A percentile compares a stretch with the other conserved stretches of the same genome.
Evolutionary conservation across 1,284 basidiomycete species (phyloP).

Genomic region (Schizopora paradoxa): DNA sequence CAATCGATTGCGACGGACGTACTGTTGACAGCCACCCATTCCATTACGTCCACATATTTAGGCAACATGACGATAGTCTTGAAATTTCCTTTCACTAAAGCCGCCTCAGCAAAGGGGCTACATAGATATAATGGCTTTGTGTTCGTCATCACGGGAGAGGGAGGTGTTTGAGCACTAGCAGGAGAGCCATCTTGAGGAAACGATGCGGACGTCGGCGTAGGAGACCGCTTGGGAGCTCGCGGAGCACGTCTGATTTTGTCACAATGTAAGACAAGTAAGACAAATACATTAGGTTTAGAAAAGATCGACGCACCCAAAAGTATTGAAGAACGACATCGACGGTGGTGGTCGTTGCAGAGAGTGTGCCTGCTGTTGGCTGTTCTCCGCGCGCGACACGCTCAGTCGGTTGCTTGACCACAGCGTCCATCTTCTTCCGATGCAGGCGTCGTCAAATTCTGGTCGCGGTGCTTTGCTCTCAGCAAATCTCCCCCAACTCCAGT

Average conservation of each 20-base stretch:
- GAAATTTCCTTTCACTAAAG: conserved; percentile 96
- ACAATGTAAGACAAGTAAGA: conserved; percentile 2
- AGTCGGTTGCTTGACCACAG: too few relatives aligned
- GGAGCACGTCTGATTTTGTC: conserved; percentile 65
- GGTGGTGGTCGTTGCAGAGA: too few relatives aligned
- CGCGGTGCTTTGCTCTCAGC: conserved; percentile 60
- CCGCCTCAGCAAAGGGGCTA: conserved; percentile 93
- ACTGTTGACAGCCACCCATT: conserved; percentile 99
- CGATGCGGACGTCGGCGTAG: conserved; percentile 64
- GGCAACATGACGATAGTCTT: conserved; percentile 98
- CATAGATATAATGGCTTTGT: conserved; percentile 83
- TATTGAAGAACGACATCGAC: conserved; percentile 16
- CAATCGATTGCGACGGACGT: conserved; percentile 30
- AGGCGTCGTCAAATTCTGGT: conserved; percentile 14
- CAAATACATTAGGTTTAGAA: conserved; percentile 12
- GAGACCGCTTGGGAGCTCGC: conserved; percentile 56
- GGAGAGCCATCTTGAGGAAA: conserved; percentile 45
- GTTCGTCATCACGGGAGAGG: conserved; percentile 34
- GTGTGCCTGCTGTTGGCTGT: too few relatives aligned
- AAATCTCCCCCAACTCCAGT: conserved; percentile 83
- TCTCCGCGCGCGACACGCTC: too few relatives aligned
- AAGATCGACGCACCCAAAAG: conserved; percentile 7
- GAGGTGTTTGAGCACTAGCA: too few relatives aligned
- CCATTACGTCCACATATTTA: conserved; percentile 95
- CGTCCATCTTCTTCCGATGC: too few relatives aligned